Conservation (phyloP, 371 early-diverging fungal species). For the Amoeboaphelidium protococcarum region DNA sequence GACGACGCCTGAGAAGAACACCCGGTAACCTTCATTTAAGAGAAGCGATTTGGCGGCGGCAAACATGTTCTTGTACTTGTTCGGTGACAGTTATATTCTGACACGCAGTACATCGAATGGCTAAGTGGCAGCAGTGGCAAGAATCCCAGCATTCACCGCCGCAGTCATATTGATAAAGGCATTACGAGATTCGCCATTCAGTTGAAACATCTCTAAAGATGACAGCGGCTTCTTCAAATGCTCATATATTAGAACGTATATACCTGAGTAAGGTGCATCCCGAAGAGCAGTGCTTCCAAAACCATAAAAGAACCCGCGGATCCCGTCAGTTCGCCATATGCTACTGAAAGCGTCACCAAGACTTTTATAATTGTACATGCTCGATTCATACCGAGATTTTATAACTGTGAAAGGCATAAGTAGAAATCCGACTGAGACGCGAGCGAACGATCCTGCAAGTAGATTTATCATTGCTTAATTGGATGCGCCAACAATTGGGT, state of each 20-base stretch:
- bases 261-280: constrained; percentile 84
- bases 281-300: constrained; percentile 68
- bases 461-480: too few species aligned
- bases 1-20: constrained; percentile 59
- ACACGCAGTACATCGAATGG: constrained; percentile 86
- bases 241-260: constrained; percentile 82
- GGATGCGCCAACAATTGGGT: too few species aligned
- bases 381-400: not conserved
- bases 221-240: constrained; percentile 17
- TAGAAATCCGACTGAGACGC: not conserved
- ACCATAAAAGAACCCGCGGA: constrained; percentile 58
- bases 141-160: constrained; percentile 21
- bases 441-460: not conserved
- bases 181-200: not conserved
- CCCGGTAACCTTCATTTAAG: constrained; percentile 35
- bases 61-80: constrained; percentile 27
- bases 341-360: not conserved
- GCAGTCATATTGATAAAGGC: constrained; percentile 6
- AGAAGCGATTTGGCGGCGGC: constrained; percentile 18
- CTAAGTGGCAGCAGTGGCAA: constrained; percentile 56
- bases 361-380: not conserved
- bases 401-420: not conserved
- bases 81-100: constrained; percentile 64
- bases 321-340: constrained; percentile 7
- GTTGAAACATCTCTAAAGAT: not conserved